Evolutionary conservation across 345 rosid genomes (phyloP).

Genomic region (Triadica sebifera): DNA sequence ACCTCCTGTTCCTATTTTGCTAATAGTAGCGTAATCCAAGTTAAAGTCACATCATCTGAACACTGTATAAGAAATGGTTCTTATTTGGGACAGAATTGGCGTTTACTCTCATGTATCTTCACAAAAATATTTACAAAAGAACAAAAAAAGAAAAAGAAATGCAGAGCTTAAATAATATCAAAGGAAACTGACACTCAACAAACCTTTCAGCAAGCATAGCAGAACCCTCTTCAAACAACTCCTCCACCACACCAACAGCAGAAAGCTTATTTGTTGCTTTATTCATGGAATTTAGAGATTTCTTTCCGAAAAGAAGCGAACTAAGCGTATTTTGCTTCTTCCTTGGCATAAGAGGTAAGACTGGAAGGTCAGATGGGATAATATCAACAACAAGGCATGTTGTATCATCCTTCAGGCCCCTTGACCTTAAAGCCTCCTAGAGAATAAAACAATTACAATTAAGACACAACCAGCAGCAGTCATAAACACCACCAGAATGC

Average conservation of each 20-base stretch:
- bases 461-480: neutral
- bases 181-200: neutral
- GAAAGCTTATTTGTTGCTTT: slow-evolving; percentile 88
- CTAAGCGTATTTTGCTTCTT: slow-evolving; percentile 66
- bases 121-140: no score
- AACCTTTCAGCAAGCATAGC: slow-evolving; percentile 97
- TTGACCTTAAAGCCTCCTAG: slow-evolving; percentile 93
- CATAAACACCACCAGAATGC: neutral
- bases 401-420: slow-evolving; percentile 98
- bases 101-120: no score
- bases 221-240: slow-evolving; percentile 99
- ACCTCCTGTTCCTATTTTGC: neutral
- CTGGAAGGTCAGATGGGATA: slow-evolving; percentile 74
- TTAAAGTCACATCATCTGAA: neutral
- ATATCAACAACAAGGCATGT: slow-evolving; percentile 99
- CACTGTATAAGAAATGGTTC: neutral
- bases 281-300: slow-evolving; percentile 38
- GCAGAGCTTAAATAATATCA: neutral
- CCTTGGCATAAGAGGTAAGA: slow-evolving; percentile 60
- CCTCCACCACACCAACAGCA: slow-evolving; percentile 91
- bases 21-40: neutral
- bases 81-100: neutral
- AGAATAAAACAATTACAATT: slow-evolving; percentile 13
- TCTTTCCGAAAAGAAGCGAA: slow-evolving; percentile 67
- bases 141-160: neutral